A percentile compares a stretch with the other conserved stretches of the same genome.
phyloP scores from a whole-genome alignment of 176 grass and related monocot species.

The Ensete ventricosum region DNA sequence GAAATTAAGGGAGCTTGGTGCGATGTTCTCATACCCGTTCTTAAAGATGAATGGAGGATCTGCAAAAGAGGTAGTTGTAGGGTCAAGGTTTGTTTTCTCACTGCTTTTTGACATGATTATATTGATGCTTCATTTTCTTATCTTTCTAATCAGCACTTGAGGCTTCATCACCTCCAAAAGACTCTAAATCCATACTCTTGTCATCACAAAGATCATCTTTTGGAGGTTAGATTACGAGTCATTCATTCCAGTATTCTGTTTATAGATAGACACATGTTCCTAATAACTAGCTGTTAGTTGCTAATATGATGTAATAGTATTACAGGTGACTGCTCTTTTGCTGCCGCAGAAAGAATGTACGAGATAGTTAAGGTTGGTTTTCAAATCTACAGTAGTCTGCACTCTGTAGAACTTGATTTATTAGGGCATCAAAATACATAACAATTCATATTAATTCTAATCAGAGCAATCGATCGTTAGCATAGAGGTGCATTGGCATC shows the following conservation, averaged over 20 bases:
- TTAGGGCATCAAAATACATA: neutral
- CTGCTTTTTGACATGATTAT: neutral
- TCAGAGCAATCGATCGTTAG: neutral
- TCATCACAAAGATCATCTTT: slow-evolving; percentile 29
- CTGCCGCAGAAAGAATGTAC: slow-evolving; percentile 62
- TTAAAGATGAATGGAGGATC: slow-evolving; percentile 75
- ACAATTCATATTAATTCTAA: neutral
- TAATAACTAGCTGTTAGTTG: neutral
- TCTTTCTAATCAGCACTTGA: slow-evolving; percentile 70
- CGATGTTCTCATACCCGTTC: slow-evolving; percentile 63
- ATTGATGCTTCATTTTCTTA: slow-evolving; percentile 26
- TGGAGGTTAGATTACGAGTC: slow-evolving; percentile 47
- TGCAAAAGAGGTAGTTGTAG: slow-evolving; percentile 80
- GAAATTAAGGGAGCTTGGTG: slow-evolving; percentile 84
- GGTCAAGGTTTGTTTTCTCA: neutral
- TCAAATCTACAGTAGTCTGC: neutral
- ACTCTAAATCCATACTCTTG: slow-evolving; percentile 67
- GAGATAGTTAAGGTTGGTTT: slow-evolving; percentile 78
- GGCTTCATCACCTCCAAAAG: slow-evolving; percentile 78
- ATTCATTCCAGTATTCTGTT: neutral
- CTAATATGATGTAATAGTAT: slow-evolving; percentile 16
- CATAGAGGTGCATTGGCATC: neutral
- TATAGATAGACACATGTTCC: neutral
- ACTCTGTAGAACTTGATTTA: neutral
- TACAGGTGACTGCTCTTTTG: slow-evolving; percentile 77